phyloP scores from a whole-genome alignment of 768 basidiomycete species.

The Cystofilobasidium ferigula region DNA sequence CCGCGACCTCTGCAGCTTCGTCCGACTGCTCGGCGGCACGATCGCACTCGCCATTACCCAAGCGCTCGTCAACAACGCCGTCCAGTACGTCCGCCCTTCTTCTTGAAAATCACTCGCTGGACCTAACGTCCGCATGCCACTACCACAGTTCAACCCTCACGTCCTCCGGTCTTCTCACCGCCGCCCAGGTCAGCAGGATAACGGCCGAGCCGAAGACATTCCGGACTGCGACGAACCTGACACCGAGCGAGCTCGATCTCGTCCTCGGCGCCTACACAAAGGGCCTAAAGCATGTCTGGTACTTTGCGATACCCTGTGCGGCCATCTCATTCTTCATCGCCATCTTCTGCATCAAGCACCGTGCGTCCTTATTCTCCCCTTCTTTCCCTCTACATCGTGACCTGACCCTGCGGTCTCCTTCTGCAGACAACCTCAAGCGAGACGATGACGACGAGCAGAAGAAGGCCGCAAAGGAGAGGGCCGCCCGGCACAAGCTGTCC shows the following conservation, averaged over 20 bases:
- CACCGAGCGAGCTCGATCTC: constrained; percentile 38
- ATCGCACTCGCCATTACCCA: constrained; percentile 54
- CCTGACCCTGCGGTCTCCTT: constrained; percentile 34
- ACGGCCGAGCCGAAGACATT: constrained; percentile 34
- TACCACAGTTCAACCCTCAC: constrained; percentile 35
- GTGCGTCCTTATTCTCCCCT: constrained; percentile 32
- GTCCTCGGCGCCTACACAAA: constrained; percentile 49
- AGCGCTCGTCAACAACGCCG: constrained; percentile 46
- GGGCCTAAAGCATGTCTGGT: constrained; percentile 53
- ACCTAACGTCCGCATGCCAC: too few relatives aligned
- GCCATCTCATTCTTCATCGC: constrained; percentile 49
- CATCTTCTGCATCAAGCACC: constrained; percentile 53
- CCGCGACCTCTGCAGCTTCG: constrained; percentile 39
- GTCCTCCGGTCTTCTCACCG: constrained; percentile 28
- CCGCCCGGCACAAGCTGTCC: not conserved
- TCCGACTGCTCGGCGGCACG: constrained; percentile 60
- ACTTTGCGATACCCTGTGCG: constrained; percentile 51
- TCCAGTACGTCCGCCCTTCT: constrained; percentile 11
- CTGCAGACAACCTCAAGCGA: constrained; percentile 6
- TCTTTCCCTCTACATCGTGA: constrained; percentile 41
- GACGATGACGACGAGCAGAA: constrained; percentile 19
- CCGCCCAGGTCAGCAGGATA: not conserved
- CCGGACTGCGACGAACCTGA: constrained; percentile 38
- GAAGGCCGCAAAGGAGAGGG: constrained; percentile 9
- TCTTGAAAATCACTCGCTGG: not conserved